Percentiles rank a stretch among this genome's conserved stretches.
These are phyloP conservation scores for Corymbia calophylla DNA, from an alignment of 441 rosid genomes.

Conservation along the genomic window DNA sequence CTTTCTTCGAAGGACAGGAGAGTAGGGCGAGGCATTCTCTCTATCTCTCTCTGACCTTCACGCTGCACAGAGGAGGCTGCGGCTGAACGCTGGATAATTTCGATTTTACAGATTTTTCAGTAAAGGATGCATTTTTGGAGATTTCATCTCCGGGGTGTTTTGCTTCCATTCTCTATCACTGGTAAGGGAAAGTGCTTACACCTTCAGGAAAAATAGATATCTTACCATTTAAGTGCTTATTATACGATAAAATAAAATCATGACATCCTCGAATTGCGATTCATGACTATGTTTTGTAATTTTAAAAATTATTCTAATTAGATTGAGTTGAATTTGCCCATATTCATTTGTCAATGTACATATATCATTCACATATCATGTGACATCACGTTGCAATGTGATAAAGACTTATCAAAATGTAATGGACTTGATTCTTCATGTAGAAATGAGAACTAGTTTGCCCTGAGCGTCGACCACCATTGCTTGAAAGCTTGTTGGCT, in stretches of 20 bases:
- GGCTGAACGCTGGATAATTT: background rate
- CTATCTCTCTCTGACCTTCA: background rate
- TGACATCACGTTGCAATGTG: fast-evolving
- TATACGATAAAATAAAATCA: background rate
- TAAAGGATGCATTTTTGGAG: no score
- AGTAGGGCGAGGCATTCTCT: background rate
- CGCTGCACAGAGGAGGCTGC: background rate
- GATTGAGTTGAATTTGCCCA: background rate
- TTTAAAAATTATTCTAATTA: background rate
- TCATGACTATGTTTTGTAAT: background rate
- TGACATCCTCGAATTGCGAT: background rate
- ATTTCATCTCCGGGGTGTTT: background rate
- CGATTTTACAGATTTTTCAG: background rate
- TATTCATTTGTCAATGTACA: background rate
- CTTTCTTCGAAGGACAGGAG: background rate
- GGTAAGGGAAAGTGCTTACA: background rate
- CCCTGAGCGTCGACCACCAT: background rate
- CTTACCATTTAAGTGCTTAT: background rate
- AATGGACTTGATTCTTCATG: background rate
- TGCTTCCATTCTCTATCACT: background rate
- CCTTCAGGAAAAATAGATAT: no score
- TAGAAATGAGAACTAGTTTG: background rate
- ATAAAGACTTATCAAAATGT: background rate
- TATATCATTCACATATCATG: fast-evolving
- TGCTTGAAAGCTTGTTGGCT: background rate